Conservation (phyloP, 805 yeast genomes). For the Wickerhamomyces queroliae region DNA sequence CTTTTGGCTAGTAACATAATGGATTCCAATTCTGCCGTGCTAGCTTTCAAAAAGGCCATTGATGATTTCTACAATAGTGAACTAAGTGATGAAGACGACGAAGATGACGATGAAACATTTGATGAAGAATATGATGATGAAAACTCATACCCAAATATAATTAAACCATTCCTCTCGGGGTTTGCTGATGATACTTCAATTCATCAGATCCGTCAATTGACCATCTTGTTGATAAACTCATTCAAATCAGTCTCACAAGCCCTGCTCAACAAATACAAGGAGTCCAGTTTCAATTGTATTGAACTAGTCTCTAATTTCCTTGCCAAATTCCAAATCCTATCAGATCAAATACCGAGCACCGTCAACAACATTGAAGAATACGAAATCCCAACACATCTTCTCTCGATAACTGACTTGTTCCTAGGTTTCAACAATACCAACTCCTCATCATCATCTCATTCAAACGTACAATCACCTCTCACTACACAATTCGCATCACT, state of each 20-base stretch:
- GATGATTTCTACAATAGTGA: slow-evolving; percentile 4
- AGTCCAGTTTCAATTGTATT: slow-evolving; percentile 21
- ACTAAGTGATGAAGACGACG: slow-evolving; percentile 18
- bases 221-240: slow-evolving; percentile 11
- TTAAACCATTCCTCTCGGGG: slow-evolving; percentile 20
- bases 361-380: slow-evolving; percentile 10
- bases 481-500: slow-evolving; percentile 3
- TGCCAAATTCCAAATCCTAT: slow-evolving; percentile 18
- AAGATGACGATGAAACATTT: slow-evolving; percentile 19
- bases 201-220: slow-evolving; percentile 12
- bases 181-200: slow-evolving; percentile 11
- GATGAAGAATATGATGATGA: slow-evolving; percentile 21
- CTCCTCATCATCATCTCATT: background rate
- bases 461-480: slow-evolving; percentile 4
- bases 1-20: slow-evolving; percentile 46
- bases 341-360: slow-evolving; percentile 1
- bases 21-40: slow-evolving; percentile 21
- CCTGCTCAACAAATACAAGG: slow-evolving; percentile 16
- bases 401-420: slow-evolving; percentile 4
- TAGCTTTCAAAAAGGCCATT: slow-evolving; percentile 14
- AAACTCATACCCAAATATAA: slow-evolving; percentile 17
- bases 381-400: slow-evolving; percentile 3
- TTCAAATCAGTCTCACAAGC: slow-evolving; percentile 17
- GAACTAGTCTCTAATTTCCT: slow-evolving; percentile 24
- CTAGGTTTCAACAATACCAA: slow-evolving; percentile 6